Conservation (phyloP, 192 early-diverging fungal species). For the Coemansia sp. region DNA sequence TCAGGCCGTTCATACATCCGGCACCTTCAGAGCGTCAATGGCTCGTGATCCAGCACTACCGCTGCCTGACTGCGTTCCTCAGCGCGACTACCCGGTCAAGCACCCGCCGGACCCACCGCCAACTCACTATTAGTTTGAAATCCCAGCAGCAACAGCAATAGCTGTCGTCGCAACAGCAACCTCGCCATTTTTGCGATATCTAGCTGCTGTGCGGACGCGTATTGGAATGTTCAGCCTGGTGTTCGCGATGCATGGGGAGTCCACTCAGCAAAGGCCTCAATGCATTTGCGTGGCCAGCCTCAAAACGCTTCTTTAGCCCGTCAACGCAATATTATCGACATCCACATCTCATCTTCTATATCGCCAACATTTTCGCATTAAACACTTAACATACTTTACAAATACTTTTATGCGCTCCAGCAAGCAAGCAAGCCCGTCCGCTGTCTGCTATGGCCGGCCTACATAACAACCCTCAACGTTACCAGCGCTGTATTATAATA, state of each 20-base stretch:
- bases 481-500: background rate
- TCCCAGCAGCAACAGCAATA: background rate
- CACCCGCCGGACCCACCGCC: constrained; percentile 54
- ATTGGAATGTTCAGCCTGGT: constrained; percentile 8
- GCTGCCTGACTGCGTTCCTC: constrained; percentile 29
- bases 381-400: background rate
- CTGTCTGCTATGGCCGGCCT: background rate
- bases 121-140: constrained; percentile 20
- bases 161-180: no score
- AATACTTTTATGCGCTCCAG: background rate
- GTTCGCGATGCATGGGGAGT: constrained; percentile 7
- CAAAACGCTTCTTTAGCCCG: background rate
- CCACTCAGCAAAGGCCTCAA: constrained; percentile 6
- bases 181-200: background rate
- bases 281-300: constrained; percentile 7
- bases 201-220: background rate
- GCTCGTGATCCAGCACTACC: constrained; percentile 5
- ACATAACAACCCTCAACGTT: background rate
- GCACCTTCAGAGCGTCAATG: background rate
- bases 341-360: background rate
- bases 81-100: constrained; percentile 54
- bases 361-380: background rate
- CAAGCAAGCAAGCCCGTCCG: background rate
- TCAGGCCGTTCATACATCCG: background rate
- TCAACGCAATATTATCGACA: background rate